Evolutionary conservation across 805 yeast genomes (phyloP).

Genomic region (Hanseniaspora taiwanica): DNA sequence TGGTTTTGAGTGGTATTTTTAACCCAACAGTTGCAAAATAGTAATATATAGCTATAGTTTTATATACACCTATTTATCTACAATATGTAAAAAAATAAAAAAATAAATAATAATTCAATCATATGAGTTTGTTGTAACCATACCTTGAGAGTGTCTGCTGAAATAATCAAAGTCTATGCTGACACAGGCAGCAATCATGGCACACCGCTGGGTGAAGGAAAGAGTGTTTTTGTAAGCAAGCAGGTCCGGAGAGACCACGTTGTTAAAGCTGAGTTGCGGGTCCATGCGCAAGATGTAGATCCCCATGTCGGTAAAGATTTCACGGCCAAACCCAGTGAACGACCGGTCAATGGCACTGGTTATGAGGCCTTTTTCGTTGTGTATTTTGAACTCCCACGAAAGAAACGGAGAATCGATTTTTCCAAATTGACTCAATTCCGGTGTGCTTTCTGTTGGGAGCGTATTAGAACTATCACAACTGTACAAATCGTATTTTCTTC

Average conservation of each 20-base stretch:
- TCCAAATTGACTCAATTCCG: conserved; percentile 62
- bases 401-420: conserved; percentile 76
- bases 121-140: not conserved
- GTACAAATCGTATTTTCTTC: conserved; percentile 77
- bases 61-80: too few relatives aligned
- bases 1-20: conserved; percentile 74
- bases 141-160: conserved; percentile 61
- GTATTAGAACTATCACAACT: conserved; percentile 22
- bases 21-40: conserved; percentile 54
- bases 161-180: conserved; percentile 94
- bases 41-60: too few relatives aligned
- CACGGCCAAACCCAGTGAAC: conserved; percentile 92
- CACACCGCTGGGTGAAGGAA: conserved; percentile 72
- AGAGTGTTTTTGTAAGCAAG: conserved; percentile 27
- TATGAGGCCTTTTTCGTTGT: conserved; percentile 41
- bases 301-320: conserved; percentile 88
- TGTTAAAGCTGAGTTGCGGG: conserved; percentile 45
- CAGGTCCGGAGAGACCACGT: conserved; percentile 34
- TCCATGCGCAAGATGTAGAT: conserved; percentile 81
- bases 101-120: too few relatives aligned
- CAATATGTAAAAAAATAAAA: too few relatives aligned
- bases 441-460: conserved; percentile 22
- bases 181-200: conserved; percentile 74
- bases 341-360: conserved; percentile 77
- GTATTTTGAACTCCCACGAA: conserved; percentile 74